Conservation (phyloP, 352 stramenopile species). For the Globisporangium spiculum region DNA sequence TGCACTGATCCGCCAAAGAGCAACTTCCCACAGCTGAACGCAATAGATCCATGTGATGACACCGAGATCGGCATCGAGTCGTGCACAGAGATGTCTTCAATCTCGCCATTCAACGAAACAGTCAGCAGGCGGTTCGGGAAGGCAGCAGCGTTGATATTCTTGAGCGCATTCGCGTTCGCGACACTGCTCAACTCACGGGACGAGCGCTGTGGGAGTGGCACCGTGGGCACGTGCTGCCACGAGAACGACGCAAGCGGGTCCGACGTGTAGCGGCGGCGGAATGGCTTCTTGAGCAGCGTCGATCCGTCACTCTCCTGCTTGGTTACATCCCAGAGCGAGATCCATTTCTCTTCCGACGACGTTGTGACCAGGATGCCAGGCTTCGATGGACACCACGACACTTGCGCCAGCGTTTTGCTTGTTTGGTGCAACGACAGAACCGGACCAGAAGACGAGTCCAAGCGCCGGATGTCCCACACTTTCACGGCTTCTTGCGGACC, state of each 20-base stretch:
- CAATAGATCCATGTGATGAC: conserved; percentile 61
- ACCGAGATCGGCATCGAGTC: conserved; percentile 83
- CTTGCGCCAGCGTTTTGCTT: conserved; percentile 71
- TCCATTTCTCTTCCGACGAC: conserved; percentile 74
- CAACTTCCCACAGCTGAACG: conserved; percentile 73
- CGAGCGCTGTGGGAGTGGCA: conserved; percentile 4
- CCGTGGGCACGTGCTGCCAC: conserved; percentile 57
- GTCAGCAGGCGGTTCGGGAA: conserved; percentile 83
- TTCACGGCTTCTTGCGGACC: conserved; percentile 79
- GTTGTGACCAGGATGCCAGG: conserved; percentile 75
- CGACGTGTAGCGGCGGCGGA: conserved; percentile 72
- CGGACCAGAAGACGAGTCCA: conserved; percentile 62
- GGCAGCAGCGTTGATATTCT: conserved; percentile 42
- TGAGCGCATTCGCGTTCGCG: conserved; percentile 28
- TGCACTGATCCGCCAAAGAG: conserved; percentile 53
- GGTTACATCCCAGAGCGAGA: conserved; percentile 83
- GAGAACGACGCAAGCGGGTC: conserved; percentile 77
- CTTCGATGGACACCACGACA: conserved; percentile 84
- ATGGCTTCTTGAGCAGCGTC: conserved; percentile 64
- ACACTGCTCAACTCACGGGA: conserved; percentile 10
- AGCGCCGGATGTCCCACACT: conserved; percentile 83
- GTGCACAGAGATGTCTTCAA: conserved; percentile 87
- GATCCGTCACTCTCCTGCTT: conserved; percentile 48
- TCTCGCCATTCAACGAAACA: conserved; percentile 61
- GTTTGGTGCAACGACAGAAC: conserved; percentile 70